Conservation (phyloP, 352 stramenopile species). For the Blastocystis sp. region DNA sequence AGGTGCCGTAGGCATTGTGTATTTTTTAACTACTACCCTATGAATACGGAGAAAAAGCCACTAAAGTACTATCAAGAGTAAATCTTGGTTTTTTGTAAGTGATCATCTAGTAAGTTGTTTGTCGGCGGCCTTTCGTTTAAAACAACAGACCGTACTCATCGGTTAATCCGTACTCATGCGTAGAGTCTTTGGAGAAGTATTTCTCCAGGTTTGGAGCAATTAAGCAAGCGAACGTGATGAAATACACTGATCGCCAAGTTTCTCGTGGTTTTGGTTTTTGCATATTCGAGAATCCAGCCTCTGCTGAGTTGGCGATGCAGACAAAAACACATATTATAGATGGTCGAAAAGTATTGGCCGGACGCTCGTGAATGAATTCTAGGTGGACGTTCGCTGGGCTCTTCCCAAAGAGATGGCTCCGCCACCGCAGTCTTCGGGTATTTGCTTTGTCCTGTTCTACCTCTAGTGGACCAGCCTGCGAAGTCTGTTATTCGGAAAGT, state of each 20-base stretch:
- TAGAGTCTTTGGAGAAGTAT: slow-evolving; percentile 51
- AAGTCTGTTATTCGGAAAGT: slow-evolving; percentile 23
- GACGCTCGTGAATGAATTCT: neutral
- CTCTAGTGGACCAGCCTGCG: neutral
- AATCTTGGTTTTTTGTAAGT: neutral
- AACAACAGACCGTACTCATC: slow-evolving; percentile 43
- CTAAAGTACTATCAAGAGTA: slow-evolving; percentile 55
- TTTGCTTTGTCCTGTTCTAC: neutral
- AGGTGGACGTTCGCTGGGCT: slow-evolving; percentile 56
- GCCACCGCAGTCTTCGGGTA: slow-evolving; percentile 17
- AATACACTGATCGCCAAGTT: slow-evolving; percentile 50
- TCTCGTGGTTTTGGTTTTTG: slow-evolving; percentile 56
- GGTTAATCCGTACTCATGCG: neutral
- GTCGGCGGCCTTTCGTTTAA: slow-evolving; percentile 47
- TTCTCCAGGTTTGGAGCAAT: slow-evolving; percentile 37
- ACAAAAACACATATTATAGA: slow-evolving; percentile 43
- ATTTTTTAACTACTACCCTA: neutral
- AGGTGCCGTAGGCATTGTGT: neutral
- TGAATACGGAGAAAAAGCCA: slow-evolving; percentile 44
- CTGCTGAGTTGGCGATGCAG: slow-evolving; percentile 38
- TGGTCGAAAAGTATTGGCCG: neutral
- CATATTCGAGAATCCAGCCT: slow-evolving; percentile 48
- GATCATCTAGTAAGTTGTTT: slow-evolving; percentile 33
- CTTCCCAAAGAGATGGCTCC: slow-evolving; percentile 45
- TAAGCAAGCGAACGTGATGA: slow-evolving; percentile 57